Conservation (phyloP, 805 yeast species). For the Pichia thaimueangensis region DNA sequence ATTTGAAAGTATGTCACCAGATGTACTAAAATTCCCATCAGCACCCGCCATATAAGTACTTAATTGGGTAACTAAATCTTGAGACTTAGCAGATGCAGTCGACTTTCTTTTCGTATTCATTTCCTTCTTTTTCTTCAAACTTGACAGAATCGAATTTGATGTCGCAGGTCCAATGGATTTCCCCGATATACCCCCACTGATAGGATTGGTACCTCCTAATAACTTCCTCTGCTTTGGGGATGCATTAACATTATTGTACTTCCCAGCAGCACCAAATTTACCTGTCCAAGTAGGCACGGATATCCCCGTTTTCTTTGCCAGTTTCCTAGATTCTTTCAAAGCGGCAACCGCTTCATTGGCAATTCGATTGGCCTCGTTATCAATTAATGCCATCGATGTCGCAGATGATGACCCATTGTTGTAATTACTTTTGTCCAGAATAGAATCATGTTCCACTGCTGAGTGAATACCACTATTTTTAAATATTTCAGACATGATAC, state of each 20-base stretch:
- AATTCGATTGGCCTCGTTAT: constrained; percentile 54
- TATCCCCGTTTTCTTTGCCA: constrained; percentile 41
- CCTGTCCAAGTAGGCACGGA: constrained; percentile 98
- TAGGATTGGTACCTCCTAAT: neutral
- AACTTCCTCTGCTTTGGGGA: neutral
- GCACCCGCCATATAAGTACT: constrained; percentile 26
- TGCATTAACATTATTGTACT: constrained; percentile 11
- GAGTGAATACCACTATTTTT: constrained; percentile 61
- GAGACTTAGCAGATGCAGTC: constrained; percentile 9
- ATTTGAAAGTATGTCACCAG: constrained; percentile 24
- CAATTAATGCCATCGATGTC: constrained; percentile 49
- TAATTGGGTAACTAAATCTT: constrained; percentile 18
- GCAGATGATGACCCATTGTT: constrained; percentile 31
- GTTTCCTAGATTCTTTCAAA: constrained; percentile 52
- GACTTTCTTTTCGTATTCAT: neutral
- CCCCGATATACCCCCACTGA: neutral
- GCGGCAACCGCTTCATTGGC: constrained; percentile 60
- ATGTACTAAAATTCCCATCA: constrained; percentile 27
- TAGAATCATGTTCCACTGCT: constrained; percentile 71
- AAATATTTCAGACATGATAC: constrained; percentile 71
- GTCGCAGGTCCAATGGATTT: constrained; percentile 18
- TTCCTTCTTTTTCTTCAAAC: constrained; percentile 38
- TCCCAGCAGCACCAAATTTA: constrained; percentile 79
- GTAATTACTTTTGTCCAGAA: constrained; percentile 39
- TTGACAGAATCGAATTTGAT: constrained; percentile 45